These are phyloP conservation scores for Simmondsia chinensis DNA, from an alignment of 148 eudicot genomes.

Conservation along the genomic window DNA sequence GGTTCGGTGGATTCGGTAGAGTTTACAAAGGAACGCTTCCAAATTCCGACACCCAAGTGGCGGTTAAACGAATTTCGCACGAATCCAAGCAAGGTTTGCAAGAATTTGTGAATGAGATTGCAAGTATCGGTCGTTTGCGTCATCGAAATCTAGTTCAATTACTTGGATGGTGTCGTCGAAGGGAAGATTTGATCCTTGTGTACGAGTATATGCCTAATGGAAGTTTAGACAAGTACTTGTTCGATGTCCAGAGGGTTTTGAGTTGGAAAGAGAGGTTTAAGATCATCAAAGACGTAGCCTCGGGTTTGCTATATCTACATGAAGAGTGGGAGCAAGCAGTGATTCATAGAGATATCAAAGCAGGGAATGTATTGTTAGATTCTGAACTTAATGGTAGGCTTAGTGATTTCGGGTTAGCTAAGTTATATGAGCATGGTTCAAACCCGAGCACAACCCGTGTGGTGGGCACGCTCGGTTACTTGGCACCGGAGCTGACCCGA, in stretches of 20 bases:
- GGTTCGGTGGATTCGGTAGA: constrained; percentile 18
- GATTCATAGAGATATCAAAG: constrained; percentile 19
- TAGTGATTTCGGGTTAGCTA: constrained; percentile 19
- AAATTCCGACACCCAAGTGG: constrained; percentile 3
- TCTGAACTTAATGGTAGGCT: constrained; percentile 11
- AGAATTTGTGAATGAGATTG: constrained; percentile 17
- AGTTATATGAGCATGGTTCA: constrained; percentile 13
- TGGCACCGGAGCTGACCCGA: constrained; percentile 15
- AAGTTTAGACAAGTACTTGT: constrained; percentile 18
- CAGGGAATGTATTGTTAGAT: constrained; percentile 17
- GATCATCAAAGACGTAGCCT: constrained; percentile 17
- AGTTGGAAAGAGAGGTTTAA: constrained; percentile 13
- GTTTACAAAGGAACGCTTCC: constrained; percentile 14
- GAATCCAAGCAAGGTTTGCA: constrained; percentile 20
- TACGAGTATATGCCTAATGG: constrained; percentile 22
- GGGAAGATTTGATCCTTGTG: constrained; percentile 13
- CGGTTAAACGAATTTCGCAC: constrained; percentile 17
- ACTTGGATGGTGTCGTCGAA: constrained; percentile 15
- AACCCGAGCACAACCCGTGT: constrained; percentile 12
- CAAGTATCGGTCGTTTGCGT: constrained; percentile 10
- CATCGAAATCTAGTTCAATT: constrained; percentile 17
- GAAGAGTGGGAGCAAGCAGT: constrained; percentile 22
- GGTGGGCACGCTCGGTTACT: constrained; percentile 17
- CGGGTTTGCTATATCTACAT: constrained; percentile 10
- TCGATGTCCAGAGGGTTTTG: constrained; percentile 1